Evolutionary conservation across 345 rosid species (phyloP), one percentile per base, ranked within the genome.

Genomic region (Geranium rotundifolium): DNA sequence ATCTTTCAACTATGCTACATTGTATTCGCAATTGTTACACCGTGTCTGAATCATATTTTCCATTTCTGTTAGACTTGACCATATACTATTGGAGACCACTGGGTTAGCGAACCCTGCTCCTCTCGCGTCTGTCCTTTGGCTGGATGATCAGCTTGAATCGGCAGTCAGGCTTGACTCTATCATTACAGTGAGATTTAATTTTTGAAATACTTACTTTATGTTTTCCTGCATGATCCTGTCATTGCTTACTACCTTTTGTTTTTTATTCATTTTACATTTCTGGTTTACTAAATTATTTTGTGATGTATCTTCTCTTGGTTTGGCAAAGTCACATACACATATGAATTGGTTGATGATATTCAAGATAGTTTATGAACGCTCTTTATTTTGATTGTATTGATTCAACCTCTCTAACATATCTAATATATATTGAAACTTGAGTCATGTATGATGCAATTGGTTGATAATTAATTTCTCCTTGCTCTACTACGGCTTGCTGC

Each of bases 61-160:
- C 62, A 52, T 63, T 23, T 64, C 41, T 12, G 23, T 66, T 65
- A 87, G 95, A 72, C 91, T 89, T 52, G 99, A 93, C 81, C 97
- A 89, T 71, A 93, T 93, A 66, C 74, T 93, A 68, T 74, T 93
- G 56, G 97, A 89, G 85, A 93, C 97, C n/a, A 89, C 99, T n/a
- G 97, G 99, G 66, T 78, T 93, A 65, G 99, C 96, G 0, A 93
- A 93, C 71, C 97, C 98, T 14, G 98, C 91, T 74, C 97, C 97
- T 19, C 67, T 87, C 61, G 97, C 98, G 7, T 87, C 97, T 61
- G 72, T 93, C 50, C 97, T 93, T 71, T 92, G 97, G 99, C 72
- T 89, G 84, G 99, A 87, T 72, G 99, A 89, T 57, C 97, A 87
- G 65, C 80, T 89, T 64, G 99, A 93, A 76, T 84, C 99, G 17